phyloP scores from a whole-genome alignment of 2,329 filamentous ascomycete species.

The Penicillium sp. region DNA sequence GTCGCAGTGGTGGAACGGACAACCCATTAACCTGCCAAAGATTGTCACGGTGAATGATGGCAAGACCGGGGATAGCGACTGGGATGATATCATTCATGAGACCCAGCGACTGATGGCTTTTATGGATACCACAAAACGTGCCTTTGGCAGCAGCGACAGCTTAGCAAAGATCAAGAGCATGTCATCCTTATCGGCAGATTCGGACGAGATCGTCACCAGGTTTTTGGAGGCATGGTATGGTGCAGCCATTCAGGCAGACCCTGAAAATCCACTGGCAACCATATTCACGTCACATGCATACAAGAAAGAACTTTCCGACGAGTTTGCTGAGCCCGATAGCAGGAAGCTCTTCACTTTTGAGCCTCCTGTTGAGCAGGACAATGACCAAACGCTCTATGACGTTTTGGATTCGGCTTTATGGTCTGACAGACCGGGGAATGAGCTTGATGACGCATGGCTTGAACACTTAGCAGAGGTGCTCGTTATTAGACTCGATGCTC shows the following conservation, averaged over 20 bases:
- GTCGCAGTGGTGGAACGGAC: constrained; percentile 63
- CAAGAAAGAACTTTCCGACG: constrained; percentile 35
- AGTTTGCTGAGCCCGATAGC: constrained; percentile 31
- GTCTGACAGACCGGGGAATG: constrained; percentile 41
- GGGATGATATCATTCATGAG: constrained; percentile 55
- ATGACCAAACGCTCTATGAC: constrained; percentile 53
- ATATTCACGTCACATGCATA: constrained; percentile 50
- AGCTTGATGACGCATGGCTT: constrained; percentile 49
- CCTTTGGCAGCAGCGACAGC: constrained; percentile 58
- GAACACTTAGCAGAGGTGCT: constrained; percentile 55
- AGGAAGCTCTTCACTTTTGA: constrained; percentile 43
- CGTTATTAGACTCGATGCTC: constrained; percentile 48
- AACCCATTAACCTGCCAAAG: constrained; percentile 50
- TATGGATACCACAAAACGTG: constrained; percentile 56
- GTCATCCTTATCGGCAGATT: constrained; percentile 31
- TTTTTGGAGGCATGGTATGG: constrained; percentile 54
- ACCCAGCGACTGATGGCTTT: constrained; percentile 63
- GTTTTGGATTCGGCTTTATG: constrained; percentile 54
- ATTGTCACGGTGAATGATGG: constrained; percentile 49
- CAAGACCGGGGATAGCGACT: constrained; percentile 34
- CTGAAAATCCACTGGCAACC: constrained; percentile 44
- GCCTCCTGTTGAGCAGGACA: constrained; percentile 38
- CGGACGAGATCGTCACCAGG: constrained; percentile 41
- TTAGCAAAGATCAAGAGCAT: constrained; percentile 47
- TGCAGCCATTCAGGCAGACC: constrained; percentile 45